These are phyloP conservation scores for Kwoniella sp. DNA, from an alignment of 768 basidiomycete species.

Conservation along the genomic window DNA sequence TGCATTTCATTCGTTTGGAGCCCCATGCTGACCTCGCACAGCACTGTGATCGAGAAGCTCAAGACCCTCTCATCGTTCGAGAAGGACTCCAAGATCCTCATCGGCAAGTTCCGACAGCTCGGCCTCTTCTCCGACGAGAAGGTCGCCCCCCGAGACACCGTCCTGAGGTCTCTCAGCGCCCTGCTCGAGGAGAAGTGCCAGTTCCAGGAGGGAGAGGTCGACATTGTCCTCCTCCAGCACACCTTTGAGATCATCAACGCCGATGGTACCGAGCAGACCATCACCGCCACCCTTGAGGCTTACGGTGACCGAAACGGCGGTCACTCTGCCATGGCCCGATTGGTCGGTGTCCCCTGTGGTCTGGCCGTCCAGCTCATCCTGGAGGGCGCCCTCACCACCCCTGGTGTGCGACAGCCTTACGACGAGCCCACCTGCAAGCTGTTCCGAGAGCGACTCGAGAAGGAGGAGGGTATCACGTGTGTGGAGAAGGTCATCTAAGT, in stretches of 20 bases:
- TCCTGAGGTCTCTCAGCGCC: conserved; percentile 90
- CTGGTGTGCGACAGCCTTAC: conserved; percentile 84
- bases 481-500: conserved; percentile 46
- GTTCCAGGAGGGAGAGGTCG: conserved; percentile 83
- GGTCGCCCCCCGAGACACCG: conserved; percentile 59
- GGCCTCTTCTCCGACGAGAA: conserved; percentile 76
- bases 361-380: conserved; percentile 87
- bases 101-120: conserved; percentile 87
- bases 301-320: conserved; percentile 69
- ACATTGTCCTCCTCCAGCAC: conserved; percentile 97
- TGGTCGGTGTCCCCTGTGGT: conserved; percentile 69
- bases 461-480: conserved; percentile 46
- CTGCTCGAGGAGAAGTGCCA: conserved; percentile 86
- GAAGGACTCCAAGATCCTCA: conserved; percentile 66
- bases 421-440: conserved; percentile 57
- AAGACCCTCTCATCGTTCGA: conserved; percentile 63
- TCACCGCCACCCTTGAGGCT: conserved; percentile 85
- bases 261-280: conserved; percentile 73
- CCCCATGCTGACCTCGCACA: conserved; percentile 37
- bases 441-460: conserved; percentile 42
- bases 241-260: conserved; percentile 88
- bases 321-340: conserved; percentile 78
- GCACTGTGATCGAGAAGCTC: conserved; percentile 69
- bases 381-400: conserved; percentile 71
- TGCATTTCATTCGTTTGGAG: not conserved